Base-by-base conservation (phyloP, 177 flowering plant species). In the Vitis hybrid region DNA sequence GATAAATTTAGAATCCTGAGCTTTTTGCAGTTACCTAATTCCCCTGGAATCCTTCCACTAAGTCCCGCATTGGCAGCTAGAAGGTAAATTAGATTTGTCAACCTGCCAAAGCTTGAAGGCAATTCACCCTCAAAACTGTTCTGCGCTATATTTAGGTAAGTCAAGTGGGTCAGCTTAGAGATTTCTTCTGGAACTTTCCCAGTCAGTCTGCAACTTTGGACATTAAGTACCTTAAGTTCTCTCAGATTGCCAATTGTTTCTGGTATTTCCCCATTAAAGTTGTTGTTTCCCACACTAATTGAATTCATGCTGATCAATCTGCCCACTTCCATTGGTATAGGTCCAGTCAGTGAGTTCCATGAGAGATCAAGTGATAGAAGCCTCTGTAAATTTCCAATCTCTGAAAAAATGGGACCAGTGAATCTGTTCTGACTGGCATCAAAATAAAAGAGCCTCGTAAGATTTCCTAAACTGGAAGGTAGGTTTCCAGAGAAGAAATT, bases 21-120 rank as follows among this genome's bases (percentile, higher is more conserved):
- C 78, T 79, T 88, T 74, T 74, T 83, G 75, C 91, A 88, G 62
- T 79, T 76, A 15, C 89, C 89, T 76, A 85, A 54, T 65, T 78
- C 70, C 32, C 79, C 74, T 13, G 91, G 91, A 64, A 87, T 81
- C 12, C 26, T 71, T 71, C 91, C 91, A 34, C 79, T 72, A 39
- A 88, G 60, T 64, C 89, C 87, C 19, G 89, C 79, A 71, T 72
- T 68, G 18, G 76, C 60, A 18, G 88, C 86, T 45, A 84, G 60
- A 57, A 88, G 72, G 61, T 74, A 81, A 15, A 71, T 65, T 13
- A 88, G 79, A 72, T 78, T 80, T 61, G 62, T 55, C 56, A 88
- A 72, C 51, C 77, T 75, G 60, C 89, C 87, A 61, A 88, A 61
- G 67, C 77, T 66, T 11, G 74, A 68, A 26, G 91, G 91, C 62